Percentiles rank a stretch among this genome's conserved stretches.
These are phyloP conservation scores for Trichosporon sp. DNA, from an alignment of 1,284 basidiomycete species.

Conservation along the genomic window DNA sequence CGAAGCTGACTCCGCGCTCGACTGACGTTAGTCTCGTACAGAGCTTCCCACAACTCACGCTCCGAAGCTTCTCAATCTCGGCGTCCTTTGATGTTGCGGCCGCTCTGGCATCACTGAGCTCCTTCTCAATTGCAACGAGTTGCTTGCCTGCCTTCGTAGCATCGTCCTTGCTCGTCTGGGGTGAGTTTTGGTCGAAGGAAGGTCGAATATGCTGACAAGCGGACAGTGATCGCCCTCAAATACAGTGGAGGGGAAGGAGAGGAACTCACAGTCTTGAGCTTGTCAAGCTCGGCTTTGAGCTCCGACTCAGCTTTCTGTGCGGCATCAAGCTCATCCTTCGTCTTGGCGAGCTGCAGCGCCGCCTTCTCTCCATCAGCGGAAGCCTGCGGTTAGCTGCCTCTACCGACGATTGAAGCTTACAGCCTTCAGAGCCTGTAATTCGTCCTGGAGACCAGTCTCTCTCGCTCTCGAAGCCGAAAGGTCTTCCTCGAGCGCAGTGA, in stretches of 20 bases:
- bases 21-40: neutral
- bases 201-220: neutral
- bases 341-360: slow-evolving; percentile 12
- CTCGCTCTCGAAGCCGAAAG: neutral
- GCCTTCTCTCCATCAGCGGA: slow-evolving; percentile 15
- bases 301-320: slow-evolving; percentile 1
- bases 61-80: slow-evolving; percentile 28
- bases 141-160: neutral
- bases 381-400: slow-evolving; percentile 30
- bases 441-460: neutral
- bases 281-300: neutral
- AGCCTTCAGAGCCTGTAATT: neutral
- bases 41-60: neutral
- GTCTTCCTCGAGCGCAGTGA: neutral
- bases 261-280: neutral
- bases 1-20: neutral
- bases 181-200: neutral
- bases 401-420: too few relatives aligned
- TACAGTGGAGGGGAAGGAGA: too few relatives aligned
- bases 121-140: slow-evolving; percentile 3
- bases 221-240: too few relatives aligned
- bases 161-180: neutral
- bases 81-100: slow-evolving; percentile 9
- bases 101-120: slow-evolving; percentile 13
- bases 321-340: slow-evolving; percentile 9